Conservation (phyloP, 176 grass and related monocot genomes). For the Carex parvula region DNA sequence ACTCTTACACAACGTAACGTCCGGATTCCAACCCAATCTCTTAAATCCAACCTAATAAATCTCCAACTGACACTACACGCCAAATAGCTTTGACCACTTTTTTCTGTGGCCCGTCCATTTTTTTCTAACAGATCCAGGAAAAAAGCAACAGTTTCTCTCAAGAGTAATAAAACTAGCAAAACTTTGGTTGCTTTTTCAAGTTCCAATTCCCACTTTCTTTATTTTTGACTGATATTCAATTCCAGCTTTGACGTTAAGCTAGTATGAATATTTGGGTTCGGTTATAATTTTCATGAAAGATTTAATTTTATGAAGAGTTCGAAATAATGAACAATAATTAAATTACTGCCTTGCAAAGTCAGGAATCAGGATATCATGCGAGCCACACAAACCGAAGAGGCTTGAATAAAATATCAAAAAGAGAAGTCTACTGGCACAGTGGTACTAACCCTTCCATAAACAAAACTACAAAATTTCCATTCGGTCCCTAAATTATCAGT, state of each 20-base stretch:
- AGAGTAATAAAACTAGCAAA: not conserved
- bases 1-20: slow-evolving; percentile 1
- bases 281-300: not conserved
- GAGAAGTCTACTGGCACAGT: too few relatives aligned
- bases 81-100: slow-evolving; percentile 15
- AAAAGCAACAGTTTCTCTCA: not conserved
- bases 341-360: not conserved
- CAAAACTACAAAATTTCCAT: not conserved
- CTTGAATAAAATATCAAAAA: not conserved
- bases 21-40: slow-evolving; percentile 20
- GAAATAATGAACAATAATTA: not conserved
- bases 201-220: not conserved
- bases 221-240: not conserved
- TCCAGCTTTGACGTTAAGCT: not conserved
- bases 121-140: not conserved
- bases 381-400: not conserved
- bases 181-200: not conserved
- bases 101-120: not conserved
- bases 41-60: slow-evolving; percentile 25
- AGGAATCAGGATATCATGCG: not conserved
- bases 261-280: not conserved
- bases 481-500: not conserved
- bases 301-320: not conserved
- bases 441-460: not conserved
- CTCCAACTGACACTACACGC: slow-evolving; percentile 25